Percentiles rank a stretch among this genome's conserved stretches.
phyloP scores from a whole-genome alignment of 768 basidiomycete species.

The Suillus decipiens region DNA sequence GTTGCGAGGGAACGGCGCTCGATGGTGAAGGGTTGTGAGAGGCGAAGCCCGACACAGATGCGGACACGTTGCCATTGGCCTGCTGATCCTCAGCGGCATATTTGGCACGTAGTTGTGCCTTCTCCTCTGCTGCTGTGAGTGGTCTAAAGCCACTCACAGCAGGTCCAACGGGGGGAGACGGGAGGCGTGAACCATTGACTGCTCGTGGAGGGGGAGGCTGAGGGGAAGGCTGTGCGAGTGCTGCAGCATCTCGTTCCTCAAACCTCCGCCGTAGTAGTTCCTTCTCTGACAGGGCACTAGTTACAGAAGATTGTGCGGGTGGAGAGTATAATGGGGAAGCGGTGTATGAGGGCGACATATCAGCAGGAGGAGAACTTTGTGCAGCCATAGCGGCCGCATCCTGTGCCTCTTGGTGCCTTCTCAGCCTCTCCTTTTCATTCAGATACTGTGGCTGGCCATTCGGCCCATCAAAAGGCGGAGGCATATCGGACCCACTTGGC shows the following conservation, averaged over 20 bases:
- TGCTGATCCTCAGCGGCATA: slow-evolving; percentile 57
- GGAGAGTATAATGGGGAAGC: slow-evolving; percentile 21
- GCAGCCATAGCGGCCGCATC: slow-evolving; percentile 54
- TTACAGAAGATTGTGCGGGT: slow-evolving; percentile 26
- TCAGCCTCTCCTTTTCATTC: slow-evolving; percentile 70
- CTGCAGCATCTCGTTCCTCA: slow-evolving; percentile 54
- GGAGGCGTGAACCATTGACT: slow-evolving; percentile 30
- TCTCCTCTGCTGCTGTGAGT: slow-evolving; percentile 78
- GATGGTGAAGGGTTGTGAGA: slow-evolving; percentile 15
- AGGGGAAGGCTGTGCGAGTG: slow-evolving; percentile 27
- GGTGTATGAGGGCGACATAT: slow-evolving; percentile 14
- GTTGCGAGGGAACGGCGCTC: slow-evolving; percentile 8
- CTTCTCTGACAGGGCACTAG: slow-evolving; percentile 48
- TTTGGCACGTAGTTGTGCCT: slow-evolving; percentile 64
- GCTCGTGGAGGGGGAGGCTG: slow-evolving; percentile 27
- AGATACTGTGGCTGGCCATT: slow-evolving; percentile 38
- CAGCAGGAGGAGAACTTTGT: slow-evolving; percentile 22
- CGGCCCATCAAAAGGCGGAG: slow-evolving; percentile 57
- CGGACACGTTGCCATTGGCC: slow-evolving; percentile 19
- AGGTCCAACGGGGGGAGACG: slow-evolving; percentile 34
- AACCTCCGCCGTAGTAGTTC: slow-evolving; percentile 56
- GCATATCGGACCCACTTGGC: slow-evolving; percentile 37
- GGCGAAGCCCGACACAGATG: slow-evolving; percentile 22
- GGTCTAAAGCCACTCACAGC: slow-evolving; percentile 28
- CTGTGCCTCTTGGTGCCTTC: slow-evolving; percentile 62